phyloP scores from a whole-genome alignment of 345 rosid species.

The Dovyalis caffra region DNA sequence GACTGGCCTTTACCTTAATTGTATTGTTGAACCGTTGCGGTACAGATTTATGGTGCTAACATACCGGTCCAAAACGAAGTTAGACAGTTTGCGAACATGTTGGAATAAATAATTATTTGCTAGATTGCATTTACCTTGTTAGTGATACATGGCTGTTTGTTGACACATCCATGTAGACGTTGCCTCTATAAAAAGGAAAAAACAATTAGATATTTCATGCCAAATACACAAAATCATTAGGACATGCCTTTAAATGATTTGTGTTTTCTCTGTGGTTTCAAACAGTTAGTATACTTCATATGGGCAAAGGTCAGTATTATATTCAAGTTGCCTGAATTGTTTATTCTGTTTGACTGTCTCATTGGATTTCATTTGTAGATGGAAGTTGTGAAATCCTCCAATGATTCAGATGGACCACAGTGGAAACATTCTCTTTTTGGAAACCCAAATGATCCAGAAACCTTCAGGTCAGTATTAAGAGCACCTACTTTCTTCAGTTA shows the following conservation, averaged over 20 bases:
- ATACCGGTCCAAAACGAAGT: not conserved
- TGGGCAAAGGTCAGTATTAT: not conserved
- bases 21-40: not conserved
- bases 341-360: not conserved
- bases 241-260: too few relatives aligned
- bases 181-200: too few relatives aligned
- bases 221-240: too few relatives aligned
- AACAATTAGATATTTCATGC: too few relatives aligned
- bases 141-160: not conserved
- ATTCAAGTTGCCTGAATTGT: constrained; percentile 1
- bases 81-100: not conserved
- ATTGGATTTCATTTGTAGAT: constrained; percentile 42
- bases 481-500: not conserved
- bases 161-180: too few relatives aligned
- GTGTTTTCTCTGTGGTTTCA: too few relatives aligned
- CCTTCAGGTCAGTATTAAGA: constrained; percentile 65
- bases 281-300: not conserved
- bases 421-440: constrained; percentile 96
- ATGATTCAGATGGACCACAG: constrained; percentile 76
- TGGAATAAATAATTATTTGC: too few relatives aligned
- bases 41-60: not conserved
- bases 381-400: constrained; percentile 81
- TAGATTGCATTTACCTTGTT: too few relatives aligned
- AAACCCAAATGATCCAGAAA: constrained; percentile 91
- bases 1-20: too few relatives aligned